Evolutionary conservation across 768 basidiomycete species (phyloP), one percentile per base, ranked within the genome.

Genomic region (Leccinum fibrillosum): DNA sequence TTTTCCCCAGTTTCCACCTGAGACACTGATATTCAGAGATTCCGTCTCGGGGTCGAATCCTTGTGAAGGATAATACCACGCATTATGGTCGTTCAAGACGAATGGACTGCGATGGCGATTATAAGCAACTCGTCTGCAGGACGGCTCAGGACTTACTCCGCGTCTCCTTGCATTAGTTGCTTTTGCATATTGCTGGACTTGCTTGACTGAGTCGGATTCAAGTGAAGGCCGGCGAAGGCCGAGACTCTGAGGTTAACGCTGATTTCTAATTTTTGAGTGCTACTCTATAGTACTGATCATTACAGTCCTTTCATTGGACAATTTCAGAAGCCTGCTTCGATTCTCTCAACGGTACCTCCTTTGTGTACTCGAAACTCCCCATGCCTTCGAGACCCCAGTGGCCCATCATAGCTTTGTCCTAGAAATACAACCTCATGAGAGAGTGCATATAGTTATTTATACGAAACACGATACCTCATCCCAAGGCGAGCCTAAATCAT

Each of bases 311-410:
- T 54, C 59, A 56, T 28, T 35, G 17, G 30, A 57, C 55, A 28
- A 23, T 28, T 23, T 54, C 32, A 21, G 39, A 23, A 23, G 23
- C 25, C 45, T 53, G 53, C 11, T 60, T 52, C 10, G 54, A 25
- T 53, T 50, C 50, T 45, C 11, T 21, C 19, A 42, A 42, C 8
- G 68, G 5, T 21, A 66, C 76, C 69, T 86, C 85, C 56, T 75
- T 78, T 21, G 73, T 68, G 66, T 93, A 88, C 69, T 91, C 89
- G 72, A 98, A 98, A 68, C 90, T 93, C 55, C 77, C 78, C 91
- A 97, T 93, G 32, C 95, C 95, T 60, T 88, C 79, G 30, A 98
- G 77, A 32, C 96, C 96, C 94, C 94, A 97, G 45, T 93, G 84
- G 5, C 73, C 77, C 85, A 98, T 90, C 93, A 98, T 92, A 10